Base-by-base conservation (phyloP, 2,329 filamentous ascomycete genomes). In the Talaromyces marneffei region DNA sequence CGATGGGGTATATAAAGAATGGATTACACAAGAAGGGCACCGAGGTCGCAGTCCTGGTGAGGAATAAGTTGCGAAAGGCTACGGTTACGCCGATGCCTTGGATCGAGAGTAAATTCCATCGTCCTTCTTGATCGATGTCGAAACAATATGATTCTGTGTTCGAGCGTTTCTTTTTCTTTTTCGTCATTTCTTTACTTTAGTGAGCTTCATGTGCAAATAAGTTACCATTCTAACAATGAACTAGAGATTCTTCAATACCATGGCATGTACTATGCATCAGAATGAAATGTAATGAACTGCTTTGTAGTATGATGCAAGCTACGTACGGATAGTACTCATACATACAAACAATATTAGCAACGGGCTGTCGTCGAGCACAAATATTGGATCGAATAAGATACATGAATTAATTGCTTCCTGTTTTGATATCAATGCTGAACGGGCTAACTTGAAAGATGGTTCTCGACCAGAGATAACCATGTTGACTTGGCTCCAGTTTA, bases 11-110 rank as follows among this genome's bases (percentile, higher is more conserved):
- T 72, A 82, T 97, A 71, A 85, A 86, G 76, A 86, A 90, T 65
- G 91, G 91, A 0, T 78, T 87, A 72, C 91, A 96, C 75, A 95
- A 95, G 82, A 82, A 84, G 33, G 92, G 91, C 10, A 96, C 91
- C 0, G 87, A 93, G 77, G 79, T 96, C 6, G 83, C 87, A 18
- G 87, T 96, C 3, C 74, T 91, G 40, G 87, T 96, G 2, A 81
- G 92, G 58, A 92, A 91, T 20, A 90, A 87, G 78, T 80, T 84
- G 71, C 85, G 91, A 68, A 87, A 86, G 76, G 92, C 87, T 0
- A 83, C 84, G 3, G 89, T 96, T 33, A 83, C 86, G 8, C 92
- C 92, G 80, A 94, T 96, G 92, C 92, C 92, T 1, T 96, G 96
- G 75, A 83, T 95, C 57, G 82, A 86, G 56, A 86, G 83, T 69